Evolutionary conservation across 371 early-diverging fungal genomes (phyloP).

Genomic region (Sporodiniella umbellata): DNA sequence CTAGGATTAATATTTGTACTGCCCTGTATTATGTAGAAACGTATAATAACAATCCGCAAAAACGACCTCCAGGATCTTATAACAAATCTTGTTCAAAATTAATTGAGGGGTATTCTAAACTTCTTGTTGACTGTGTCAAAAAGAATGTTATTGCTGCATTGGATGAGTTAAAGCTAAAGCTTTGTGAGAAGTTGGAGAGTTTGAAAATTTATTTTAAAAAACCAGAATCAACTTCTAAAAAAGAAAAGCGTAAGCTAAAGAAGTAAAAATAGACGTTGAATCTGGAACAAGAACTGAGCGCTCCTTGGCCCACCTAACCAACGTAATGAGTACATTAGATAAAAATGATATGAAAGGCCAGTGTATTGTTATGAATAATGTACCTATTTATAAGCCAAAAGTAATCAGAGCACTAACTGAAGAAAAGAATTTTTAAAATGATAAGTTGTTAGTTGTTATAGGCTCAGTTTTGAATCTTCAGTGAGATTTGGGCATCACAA

Average conservation of each 20-base stretch:
- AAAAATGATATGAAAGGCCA: slow-evolving; percentile 13
- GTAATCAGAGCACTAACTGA: background rate
- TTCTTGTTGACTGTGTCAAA: slow-evolving; percentile 10
- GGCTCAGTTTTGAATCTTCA: slow-evolving; percentile 1
- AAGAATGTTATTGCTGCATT: slow-evolving; percentile 4
- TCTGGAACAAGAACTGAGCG: slow-evolving; percentile 1
- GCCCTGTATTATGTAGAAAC: slow-evolving; percentile 13
- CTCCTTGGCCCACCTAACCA: slow-evolving; percentile 11
- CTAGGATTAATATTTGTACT: slow-evolving; percentile 11
- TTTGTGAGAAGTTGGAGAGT: slow-evolving; percentile 1
- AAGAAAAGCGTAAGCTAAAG: slow-evolving; percentile 3
- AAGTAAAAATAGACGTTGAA: slow-evolving; percentile 4
- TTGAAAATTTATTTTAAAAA: slow-evolving; percentile 8
- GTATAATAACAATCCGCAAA: slow-evolving; percentile 8
- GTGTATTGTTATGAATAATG: slow-evolving; percentile 7
- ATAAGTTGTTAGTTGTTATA: slow-evolving; percentile 1
- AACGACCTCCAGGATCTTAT: slow-evolving; percentile 13
- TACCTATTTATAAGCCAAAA: slow-evolving; percentile 6
- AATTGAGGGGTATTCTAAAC: slow-evolving; percentile 10
- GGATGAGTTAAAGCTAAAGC: slow-evolving; percentile 5
- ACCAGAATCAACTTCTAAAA: slow-evolving; percentile 11
- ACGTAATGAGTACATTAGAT: slow-evolving; percentile 16
- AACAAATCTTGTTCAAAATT: slow-evolving; percentile 8
- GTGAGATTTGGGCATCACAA: too few relatives aligned
- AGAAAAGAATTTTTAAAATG: slow-evolving; percentile 9